Base-by-base conservation (phyloP, 805 yeast species). In the Candida nemodendra region DNA sequence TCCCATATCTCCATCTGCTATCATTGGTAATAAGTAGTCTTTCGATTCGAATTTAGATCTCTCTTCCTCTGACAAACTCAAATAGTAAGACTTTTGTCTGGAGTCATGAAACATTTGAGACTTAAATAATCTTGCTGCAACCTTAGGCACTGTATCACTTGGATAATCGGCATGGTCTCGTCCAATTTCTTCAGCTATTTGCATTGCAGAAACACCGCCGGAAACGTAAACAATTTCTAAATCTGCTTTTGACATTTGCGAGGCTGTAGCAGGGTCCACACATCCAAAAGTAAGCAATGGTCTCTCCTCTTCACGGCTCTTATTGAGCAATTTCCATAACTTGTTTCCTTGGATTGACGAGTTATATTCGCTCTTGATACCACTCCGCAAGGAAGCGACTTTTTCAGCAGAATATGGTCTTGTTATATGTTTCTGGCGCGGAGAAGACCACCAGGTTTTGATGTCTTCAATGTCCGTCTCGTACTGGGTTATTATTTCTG, bases 101-200 rank as follows among this genome's bases (percentile, higher is more conserved):
- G 66, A 66, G 51, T 78, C 84, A 47, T 78, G 84, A 47, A 76
- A 61, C 43, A 61, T 63, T 57, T 78, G 83, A 1, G 82, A 79
- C 46, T 73, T 69, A 57, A 77, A 78, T 23, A 78, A 51, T 38
- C 82, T 64, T 39, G 76, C 79, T 5, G 77, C 83, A 50, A 78
- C 80, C 48, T 76, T 76, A n/a, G 85, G 85, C 2, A 79, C 82
- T 0, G 85, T 79, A 47, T 79, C 79, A 49, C 79, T 78, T 0
- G 85, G 84, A 51, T 79, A 79, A 53, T 79, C 85, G 15, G 84
- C 85, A 54, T 77, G 76, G 51, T 79, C 85, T 1, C 84, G 81
- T 2, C 78, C 71, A 3, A 77, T 81, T 47, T 79, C 84, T 50
- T 78, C 73, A 3, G 83, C 79, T 3, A 81, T 69, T 7, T 81